These are phyloP conservation scores for Calonectria naviculata DNA, from an alignment of 2,329 filamentous ascomycete genomes.

Conservation along the genomic window DNA sequence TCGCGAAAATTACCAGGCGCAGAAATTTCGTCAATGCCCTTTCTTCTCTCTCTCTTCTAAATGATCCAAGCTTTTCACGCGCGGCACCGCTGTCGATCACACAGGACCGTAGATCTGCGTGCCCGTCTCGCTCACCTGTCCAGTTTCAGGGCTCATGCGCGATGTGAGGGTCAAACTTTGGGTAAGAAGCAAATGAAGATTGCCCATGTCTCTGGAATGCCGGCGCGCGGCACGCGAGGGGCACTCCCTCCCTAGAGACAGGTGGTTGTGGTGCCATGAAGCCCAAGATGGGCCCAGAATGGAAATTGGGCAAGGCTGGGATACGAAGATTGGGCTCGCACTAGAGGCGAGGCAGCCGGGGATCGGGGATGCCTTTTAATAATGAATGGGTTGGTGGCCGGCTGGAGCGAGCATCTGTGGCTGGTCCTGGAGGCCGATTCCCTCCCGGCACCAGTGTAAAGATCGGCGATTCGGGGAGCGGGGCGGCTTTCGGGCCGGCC, in stretches of 20 bases:
- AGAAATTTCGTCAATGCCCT: not conserved
- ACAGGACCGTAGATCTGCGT: slow-evolving; percentile 1
- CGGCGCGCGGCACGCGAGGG: not conserved
- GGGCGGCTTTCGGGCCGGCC: slow-evolving; percentile 34
- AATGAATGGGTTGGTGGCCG: not conserved
- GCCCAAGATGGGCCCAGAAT: not conserved
- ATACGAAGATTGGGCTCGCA: not conserved
- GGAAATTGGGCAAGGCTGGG: not conserved
- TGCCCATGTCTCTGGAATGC: not conserved
- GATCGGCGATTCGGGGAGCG: slow-evolving; percentile 19
- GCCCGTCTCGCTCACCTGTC: not conserved
- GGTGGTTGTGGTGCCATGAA: not conserved
- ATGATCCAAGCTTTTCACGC: not conserved
- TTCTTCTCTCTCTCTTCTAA: not conserved
- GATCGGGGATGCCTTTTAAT: not conserved
- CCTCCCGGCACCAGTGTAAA: slow-evolving; percentile 15
- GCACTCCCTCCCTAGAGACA: not conserved
- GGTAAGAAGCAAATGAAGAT: not conserved
- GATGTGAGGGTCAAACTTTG: not conserved
- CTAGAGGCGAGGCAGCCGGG: not conserved
- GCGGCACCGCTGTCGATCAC: not conserved
- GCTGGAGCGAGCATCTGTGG: not conserved
- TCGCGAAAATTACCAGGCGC: not conserved
- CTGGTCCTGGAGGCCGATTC: slow-evolving; percentile 10
- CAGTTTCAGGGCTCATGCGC: not conserved